phyloP scores from a whole-genome alignment of 202 grass and related monocot species.

The Zoysia matrella region DNA sequence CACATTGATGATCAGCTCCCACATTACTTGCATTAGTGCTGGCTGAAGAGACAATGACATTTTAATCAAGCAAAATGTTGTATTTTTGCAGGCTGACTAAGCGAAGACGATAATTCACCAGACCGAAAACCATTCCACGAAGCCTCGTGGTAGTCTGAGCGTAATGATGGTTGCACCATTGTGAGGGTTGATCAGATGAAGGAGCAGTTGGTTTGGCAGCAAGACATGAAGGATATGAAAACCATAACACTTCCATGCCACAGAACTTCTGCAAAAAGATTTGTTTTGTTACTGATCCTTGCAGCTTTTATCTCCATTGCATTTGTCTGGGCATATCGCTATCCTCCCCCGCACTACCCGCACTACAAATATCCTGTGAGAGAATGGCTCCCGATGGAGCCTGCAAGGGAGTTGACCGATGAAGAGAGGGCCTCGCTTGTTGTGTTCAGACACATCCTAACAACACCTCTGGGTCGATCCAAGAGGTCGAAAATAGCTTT shows the following conservation, averaged over 20 bases:
- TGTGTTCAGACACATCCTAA: conserved; percentile 60
- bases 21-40: neutral
- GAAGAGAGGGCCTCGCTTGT: conserved; percentile 52
- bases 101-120: neutral
- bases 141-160: neutral
- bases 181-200: conserved; percentile 48
- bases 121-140: neutral
- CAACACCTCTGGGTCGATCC: conserved; percentile 40
- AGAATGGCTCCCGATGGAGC: conserved; percentile 54
- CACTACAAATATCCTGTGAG: conserved; percentile 24
- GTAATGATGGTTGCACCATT: conserved; percentile 9
- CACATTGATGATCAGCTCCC: neutral
- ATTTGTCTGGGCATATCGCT: conserved; percentile 53
- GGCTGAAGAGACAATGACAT: neutral
- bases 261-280: conserved; percentile 36
- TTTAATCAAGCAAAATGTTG: conserved; percentile 18
- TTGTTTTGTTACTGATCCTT: conserved; percentile 43
- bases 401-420: conserved; percentile 57
- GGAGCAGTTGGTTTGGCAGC: conserved; percentile 33
- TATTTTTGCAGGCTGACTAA: conserved; percentile 24
- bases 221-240: conserved; percentile 46
- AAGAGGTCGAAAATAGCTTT: conserved; percentile 64
- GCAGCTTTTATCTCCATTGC: conserved; percentile 46
- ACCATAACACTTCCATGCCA: neutral
- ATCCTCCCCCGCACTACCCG: conserved; percentile 48